These are phyloP conservation scores for Trichoderma brevicompactum DNA, from an alignment of 2,329 filamentous ascomycete genomes.

Conservation along the genomic window DNA sequence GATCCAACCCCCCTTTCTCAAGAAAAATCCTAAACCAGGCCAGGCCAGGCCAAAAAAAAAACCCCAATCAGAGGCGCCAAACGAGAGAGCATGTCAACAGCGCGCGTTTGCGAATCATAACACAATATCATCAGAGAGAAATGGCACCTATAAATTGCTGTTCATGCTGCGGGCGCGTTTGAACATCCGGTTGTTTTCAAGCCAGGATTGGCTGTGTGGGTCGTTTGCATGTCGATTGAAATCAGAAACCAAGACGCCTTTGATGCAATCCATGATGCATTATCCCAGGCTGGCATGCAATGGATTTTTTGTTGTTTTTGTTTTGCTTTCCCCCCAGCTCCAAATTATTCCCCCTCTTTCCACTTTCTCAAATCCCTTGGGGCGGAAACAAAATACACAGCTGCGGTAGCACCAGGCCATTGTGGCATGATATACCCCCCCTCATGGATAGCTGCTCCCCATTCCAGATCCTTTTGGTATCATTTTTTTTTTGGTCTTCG, in stretches of 20 bases:
- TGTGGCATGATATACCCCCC: constrained; percentile 3
- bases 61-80: constrained; percentile 15
- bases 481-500: neutral
- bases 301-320: neutral
- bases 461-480: constrained; percentile 19
- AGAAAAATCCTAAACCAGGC: neutral
- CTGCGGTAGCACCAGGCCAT: neutral
- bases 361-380: neutral
- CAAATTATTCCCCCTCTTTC: constrained; percentile 6
- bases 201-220: neutral
- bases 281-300: neutral
- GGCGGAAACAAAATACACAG: neutral
- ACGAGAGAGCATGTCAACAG: constrained; percentile 12
- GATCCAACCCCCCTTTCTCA: neutral
- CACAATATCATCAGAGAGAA: constrained; percentile 6
- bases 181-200: neutral
- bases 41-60: constrained; percentile 12
- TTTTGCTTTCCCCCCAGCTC: neutral
- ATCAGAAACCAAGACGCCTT: constrained; percentile 9
- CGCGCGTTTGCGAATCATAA: constrained; percentile 3
- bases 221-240: constrained; percentile 1
- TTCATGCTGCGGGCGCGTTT: neutral
- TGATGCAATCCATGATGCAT: constrained; percentile 8
- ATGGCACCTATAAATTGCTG: neutral
- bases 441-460: neutral